These are phyloP conservation scores for Ramularia endophylla DNA, from an alignment of 2,329 filamentous ascomycete species.

Conservation along the genomic window DNA sequence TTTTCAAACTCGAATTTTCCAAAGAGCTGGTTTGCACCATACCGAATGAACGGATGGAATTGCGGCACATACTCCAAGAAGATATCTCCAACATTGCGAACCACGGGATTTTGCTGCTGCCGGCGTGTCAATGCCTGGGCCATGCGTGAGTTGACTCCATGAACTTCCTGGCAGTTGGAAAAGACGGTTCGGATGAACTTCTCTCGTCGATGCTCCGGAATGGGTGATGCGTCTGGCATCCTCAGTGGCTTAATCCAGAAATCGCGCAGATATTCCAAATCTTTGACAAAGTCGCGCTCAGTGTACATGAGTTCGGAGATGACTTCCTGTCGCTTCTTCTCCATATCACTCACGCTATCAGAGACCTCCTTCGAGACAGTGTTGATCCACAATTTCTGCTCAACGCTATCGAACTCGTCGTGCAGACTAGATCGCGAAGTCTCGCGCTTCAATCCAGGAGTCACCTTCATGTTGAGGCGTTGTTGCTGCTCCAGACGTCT, in stretches of 20 bases:
- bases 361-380: constrained; percentile 93
- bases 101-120: constrained; percentile 85
- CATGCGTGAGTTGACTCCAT: constrained; percentile 82
- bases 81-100: constrained; percentile 85
- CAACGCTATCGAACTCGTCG: constrained; percentile 70
- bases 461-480: constrained; percentile 84
- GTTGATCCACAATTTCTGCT: constrained; percentile 99
- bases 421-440: constrained; percentile 68
- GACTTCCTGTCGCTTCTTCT: constrained; percentile 97
- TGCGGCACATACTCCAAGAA: constrained; percentile 87
- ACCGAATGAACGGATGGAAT: constrained; percentile 94
- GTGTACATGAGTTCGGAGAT: constrained; percentile 99
- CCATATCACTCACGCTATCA: constrained; percentile 78
- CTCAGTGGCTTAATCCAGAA: constrained; percentile 97
- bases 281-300: constrained; percentile 97
- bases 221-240: constrained; percentile 70
- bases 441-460: constrained; percentile 73
- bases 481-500: constrained; percentile 91
- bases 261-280: constrained; percentile 92
- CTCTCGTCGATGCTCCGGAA: constrained; percentile 80
- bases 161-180: constrained; percentile 91
- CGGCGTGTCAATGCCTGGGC: constrained; percentile 82
- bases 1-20: constrained; percentile 96
- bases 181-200: constrained; percentile 93
- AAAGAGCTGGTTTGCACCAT: constrained; percentile 91